Evolutionary conservation across 495 filamentous ascomycete species (phyloP), one percentile per base, ranked within the genome.

Genomic region (Hyaloscypha variabilis): DNA sequence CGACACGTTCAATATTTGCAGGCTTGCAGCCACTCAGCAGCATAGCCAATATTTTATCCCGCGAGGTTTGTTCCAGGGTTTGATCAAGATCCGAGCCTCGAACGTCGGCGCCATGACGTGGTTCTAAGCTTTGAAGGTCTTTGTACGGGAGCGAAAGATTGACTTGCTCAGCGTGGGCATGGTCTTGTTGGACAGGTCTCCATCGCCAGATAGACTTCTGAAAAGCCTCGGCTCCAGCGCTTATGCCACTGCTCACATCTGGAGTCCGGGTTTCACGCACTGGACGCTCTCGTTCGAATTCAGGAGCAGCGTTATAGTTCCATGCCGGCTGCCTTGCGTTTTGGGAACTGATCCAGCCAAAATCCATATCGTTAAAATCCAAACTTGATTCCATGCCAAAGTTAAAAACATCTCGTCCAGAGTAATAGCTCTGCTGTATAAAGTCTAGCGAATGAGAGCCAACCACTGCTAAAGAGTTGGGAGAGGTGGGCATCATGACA

Each of bases 341-440:
- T 75, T 87, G 88, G 56, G 81, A 77, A 53, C 85, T 81, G 1
- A 90, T 78, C 14, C 87, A 73, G 0, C 80, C 79, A 63, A 88
- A 84, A 64, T 90, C 87, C 2, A 85, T 74, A 19, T 87, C 85
- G 23, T 83, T 87, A 13, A 89, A 75, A 39, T 87, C 85, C 21
- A 88, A 76, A 63, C 84, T 81, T 29, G 79, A 75, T 53, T 85
- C 77, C 8, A 85, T 78, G 58, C 81, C 82, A 49, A 83, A 81
- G 11, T 80, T 77, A 6, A 82, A 62, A 14, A 79, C 67, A 19
- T 74, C 74, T 14, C 75, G 65, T n/a, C 19, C 26, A 62, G 24
- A 6, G 26, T 29, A 62, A 17, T 54, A 54, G 51, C 21, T 54
- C 19, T 54, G 51, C 1, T 54, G 51, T 54, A 25, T 24, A 26